These are phyloP conservation scores for Termitomyces sp. DNA, from an alignment of 768 basidiomycete genomes.

Conservation along the genomic window DNA sequence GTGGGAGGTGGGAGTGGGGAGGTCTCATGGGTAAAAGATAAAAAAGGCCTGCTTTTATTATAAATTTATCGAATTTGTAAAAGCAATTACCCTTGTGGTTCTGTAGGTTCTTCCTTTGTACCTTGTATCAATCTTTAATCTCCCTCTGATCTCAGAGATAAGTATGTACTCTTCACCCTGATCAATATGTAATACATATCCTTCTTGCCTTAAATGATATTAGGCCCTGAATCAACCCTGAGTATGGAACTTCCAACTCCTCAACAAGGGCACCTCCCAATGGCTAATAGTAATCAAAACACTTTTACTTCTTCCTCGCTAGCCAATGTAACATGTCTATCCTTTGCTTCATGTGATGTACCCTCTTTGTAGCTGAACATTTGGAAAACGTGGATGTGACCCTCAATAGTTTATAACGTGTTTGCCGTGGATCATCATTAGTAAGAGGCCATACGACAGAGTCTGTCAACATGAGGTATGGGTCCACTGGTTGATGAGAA, in stretches of 20 bases:
- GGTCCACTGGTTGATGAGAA: neutral
- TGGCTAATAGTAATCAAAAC: neutral
- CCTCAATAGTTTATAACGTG: neutral
- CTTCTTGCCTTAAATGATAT: neutral
- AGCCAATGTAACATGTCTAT: neutral
- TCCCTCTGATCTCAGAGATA: slow-evolving; percentile 1
- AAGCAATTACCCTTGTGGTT: neutral
- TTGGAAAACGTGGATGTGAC: neutral
- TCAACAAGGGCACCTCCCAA: neutral
- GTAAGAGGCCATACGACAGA: neutral
- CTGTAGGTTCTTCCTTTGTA: neutral
- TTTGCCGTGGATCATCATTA: neutral
- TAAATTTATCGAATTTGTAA: neutral
- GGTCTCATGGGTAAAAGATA: neutral
- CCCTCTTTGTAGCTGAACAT: neutral
- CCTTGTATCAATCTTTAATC: neutral
- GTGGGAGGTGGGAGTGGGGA: neutral
- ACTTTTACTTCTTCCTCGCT: too few species aligned
- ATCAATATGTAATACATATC: neutral
- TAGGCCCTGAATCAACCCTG: neutral
- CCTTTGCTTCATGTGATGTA: neutral
- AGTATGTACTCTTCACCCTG: neutral
- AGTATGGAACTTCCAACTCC: neutral
- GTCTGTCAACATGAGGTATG: neutral
- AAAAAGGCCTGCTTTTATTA: neutral